Evolutionary conservation across 176 grass and related monocot genomes (phyloP).

Genomic region (Paspalum vaginatum): DNA sequence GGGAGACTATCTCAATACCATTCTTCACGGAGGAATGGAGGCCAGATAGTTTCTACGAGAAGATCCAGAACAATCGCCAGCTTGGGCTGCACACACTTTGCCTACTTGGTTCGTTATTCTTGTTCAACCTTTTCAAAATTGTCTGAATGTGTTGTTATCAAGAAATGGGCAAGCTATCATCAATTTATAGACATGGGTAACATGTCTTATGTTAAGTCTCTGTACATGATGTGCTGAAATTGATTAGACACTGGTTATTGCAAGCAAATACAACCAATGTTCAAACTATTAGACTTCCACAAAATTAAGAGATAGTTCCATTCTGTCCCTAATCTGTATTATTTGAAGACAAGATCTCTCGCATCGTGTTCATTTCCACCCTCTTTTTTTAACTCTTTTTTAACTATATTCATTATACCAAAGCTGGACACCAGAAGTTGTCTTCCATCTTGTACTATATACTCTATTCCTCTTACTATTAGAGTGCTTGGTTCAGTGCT

Average conservation of each 20-base stretch:
- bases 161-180: conserved; percentile 1
- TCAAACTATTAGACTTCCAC: conserved; percentile 2
- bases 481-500: not conserved
- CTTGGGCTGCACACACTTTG: conserved; percentile 94
- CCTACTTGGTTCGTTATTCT: conserved; percentile 70
- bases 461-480: not conserved
- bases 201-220: not conserved
- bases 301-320: conserved; percentile 8
- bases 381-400: not conserved
- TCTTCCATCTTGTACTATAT: not conserved
- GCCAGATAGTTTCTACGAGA: conserved; percentile 95
- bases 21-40: conserved; percentile 97
- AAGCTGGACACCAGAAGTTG: not conserved
- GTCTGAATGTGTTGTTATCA: not conserved
- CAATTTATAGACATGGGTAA: not conserved
- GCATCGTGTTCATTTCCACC: not conserved
- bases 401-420: not conserved
- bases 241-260: conserved; percentile 13
- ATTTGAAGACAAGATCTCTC: not conserved
- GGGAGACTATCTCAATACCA: conserved; percentile 92
- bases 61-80: conserved; percentile 76
- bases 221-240: not conserved
- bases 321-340: not conserved
- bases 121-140: not conserved
- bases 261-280: conserved; percentile 12